Evolutionary conservation across 1,139 yeast species (phyloP).

Genomic region (Nakaseomyces bracarensis): DNA sequence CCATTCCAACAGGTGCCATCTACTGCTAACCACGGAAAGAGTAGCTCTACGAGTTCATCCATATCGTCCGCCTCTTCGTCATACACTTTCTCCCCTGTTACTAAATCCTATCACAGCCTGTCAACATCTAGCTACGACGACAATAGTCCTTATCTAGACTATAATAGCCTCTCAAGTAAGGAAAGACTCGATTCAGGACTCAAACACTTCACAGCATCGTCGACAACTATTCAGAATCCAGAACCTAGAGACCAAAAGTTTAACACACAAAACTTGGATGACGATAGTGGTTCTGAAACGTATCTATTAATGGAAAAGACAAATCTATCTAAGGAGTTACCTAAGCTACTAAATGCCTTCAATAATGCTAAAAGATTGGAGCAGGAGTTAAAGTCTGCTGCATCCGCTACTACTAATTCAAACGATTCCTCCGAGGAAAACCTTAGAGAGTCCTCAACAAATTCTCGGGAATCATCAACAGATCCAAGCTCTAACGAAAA

Average conservation of each 20-base stretch:
- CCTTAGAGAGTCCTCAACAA: background rate
- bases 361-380: slow-evolving; percentile 33
- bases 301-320: slow-evolving; percentile 24
- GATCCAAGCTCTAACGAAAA: background rate
- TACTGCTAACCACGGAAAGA: slow-evolving; percentile 6
- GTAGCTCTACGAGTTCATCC: slow-evolving; percentile 1
- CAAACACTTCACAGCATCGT: slow-evolving; percentile 1
- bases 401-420: background rate
- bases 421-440: background rate
- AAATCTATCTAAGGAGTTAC: slow-evolving; percentile 31
- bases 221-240: slow-evolving; percentile 1
- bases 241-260: slow-evolving; percentile 13
- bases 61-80: slow-evolving; percentile 7
- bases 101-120: slow-evolving; percentile 4
- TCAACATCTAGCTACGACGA: slow-evolving; percentile 4
- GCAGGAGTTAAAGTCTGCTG: slow-evolving; percentile 22
- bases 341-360: slow-evolving; percentile 34
- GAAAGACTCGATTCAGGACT: background rate
- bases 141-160: background rate
- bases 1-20: background rate
- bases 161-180: background rate
- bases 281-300: slow-evolving; percentile 13
- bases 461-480: background rate
- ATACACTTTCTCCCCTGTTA: slow-evolving; percentile 5
- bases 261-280: slow-evolving; percentile 16